Evolutionary conservation across 1,284 basidiomycete species (phyloP).

Genomic region (Naganishia liquefaciens): DNA sequence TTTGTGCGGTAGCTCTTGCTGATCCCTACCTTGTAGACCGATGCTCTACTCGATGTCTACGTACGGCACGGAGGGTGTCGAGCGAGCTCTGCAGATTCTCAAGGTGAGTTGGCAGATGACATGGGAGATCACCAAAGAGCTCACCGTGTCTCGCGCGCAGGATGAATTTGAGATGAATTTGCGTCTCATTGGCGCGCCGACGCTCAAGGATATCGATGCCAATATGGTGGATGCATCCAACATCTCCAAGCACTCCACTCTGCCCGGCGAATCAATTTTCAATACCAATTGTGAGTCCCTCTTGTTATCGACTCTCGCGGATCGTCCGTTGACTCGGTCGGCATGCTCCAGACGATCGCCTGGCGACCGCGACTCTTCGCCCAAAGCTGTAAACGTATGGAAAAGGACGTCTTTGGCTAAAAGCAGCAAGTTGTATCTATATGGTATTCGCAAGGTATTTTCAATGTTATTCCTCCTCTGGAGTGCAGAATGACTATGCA

Average conservation of each 20-base stretch:
- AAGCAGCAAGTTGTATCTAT: too few relatives aligned
- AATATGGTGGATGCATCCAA: constrained; percentile 81
- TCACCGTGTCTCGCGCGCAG: constrained; percentile 52
- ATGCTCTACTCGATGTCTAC: constrained; percentile 87
- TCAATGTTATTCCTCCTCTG: too few relatives aligned
- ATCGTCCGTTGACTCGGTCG: background rate
- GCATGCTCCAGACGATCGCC: constrained; percentile 17
- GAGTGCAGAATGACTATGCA: too few relatives aligned
- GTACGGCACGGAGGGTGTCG: constrained; percentile 78
- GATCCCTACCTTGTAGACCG: constrained; percentile 72
- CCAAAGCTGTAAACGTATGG: constrained; percentile 23
- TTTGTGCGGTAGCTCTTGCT: too few relatives aligned
- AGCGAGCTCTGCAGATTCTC: constrained; percentile 73
- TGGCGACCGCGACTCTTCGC: constrained; percentile 25
- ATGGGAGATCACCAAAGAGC: background rate
- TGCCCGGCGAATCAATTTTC: constrained; percentile 72
- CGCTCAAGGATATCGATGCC: constrained; percentile 72
- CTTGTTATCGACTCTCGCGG: background rate
- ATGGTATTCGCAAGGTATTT: too few relatives aligned
- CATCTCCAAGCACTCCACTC: constrained; percentile 55
- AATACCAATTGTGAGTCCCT: constrained; percentile 69
- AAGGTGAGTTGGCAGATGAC: constrained; percentile 58
- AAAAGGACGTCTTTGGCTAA: too few relatives aligned
- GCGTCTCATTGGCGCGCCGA: constrained; percentile 79
- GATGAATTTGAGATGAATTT: constrained; percentile 95